A percentile compares a stretch with the other conserved stretches of the same genome.
phyloP scores from a whole-genome alignment of 768 basidiomycete species.

The Trametes meyenii region DNA sequence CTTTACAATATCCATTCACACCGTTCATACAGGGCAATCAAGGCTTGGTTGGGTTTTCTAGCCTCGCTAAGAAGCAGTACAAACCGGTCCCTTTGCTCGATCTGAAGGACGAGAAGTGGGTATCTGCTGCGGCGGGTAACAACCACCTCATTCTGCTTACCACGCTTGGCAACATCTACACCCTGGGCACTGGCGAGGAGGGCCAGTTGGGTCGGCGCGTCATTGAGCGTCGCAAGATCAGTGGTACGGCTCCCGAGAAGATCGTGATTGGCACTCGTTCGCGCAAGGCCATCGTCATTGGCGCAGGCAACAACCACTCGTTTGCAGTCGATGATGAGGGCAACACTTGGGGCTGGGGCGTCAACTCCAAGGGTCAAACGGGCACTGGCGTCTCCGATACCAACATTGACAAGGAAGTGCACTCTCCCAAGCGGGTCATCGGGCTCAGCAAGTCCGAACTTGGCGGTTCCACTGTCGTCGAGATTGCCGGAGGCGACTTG shows the following conservation, averaged over 20 bases:
- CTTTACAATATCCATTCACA: background rate
- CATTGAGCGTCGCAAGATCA: constrained; percentile 83
- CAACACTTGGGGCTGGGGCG: constrained; percentile 93
- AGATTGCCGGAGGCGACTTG: constrained; percentile 84
- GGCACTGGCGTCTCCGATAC: constrained; percentile 57
- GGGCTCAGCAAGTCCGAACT: constrained; percentile 65
- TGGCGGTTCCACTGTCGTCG: constrained; percentile 54
- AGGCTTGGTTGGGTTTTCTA: constrained; percentile 84
- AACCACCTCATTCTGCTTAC: constrained; percentile 92
- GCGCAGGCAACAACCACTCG: constrained; percentile 83
- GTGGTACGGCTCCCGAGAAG: constrained; percentile 87
- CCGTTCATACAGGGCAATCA: constrained; percentile 60
- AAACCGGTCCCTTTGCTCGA: constrained; percentile 62
- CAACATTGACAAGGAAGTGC: constrained; percentile 55
- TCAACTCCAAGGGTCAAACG: constrained; percentile 87
- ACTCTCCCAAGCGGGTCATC: constrained; percentile 64
- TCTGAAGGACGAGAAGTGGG: constrained; percentile 68
- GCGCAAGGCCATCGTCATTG: constrained; percentile 68
- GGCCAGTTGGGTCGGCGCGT: constrained; percentile 91
- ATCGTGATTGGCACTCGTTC: constrained; percentile 72
- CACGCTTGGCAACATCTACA: constrained; percentile 82
- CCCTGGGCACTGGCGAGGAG: constrained; percentile 91
- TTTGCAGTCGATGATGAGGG: constrained; percentile 88
- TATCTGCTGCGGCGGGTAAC: constrained; percentile 76
- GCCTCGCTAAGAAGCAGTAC: constrained; percentile 67